Conservation (phyloP, 179 eudicot species). For the Dionaea muscipula region DNA sequence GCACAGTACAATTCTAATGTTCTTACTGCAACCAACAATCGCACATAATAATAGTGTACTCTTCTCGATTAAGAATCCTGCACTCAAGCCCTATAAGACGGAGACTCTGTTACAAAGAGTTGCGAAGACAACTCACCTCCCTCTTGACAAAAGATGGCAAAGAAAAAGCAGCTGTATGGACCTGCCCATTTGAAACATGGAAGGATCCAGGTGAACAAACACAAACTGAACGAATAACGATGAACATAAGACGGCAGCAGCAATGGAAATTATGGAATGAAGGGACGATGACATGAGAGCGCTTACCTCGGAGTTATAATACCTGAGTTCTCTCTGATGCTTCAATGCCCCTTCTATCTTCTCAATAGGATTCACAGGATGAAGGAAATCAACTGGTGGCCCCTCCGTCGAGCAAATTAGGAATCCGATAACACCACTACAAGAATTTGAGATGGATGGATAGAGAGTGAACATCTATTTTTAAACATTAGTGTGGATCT, state of each 20-base stretch:
- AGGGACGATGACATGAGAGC: neutral
- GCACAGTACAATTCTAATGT: too few species aligned
- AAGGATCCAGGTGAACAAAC: too few species aligned
- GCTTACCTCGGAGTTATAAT: constrained; percentile 87
- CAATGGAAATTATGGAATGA: too few species aligned
- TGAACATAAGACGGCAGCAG: neutral
- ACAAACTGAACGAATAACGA: neutral
- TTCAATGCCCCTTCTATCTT: constrained; percentile 67
- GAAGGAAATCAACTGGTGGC: constrained; percentile 62
- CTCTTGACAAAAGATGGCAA: constrained; percentile 68
- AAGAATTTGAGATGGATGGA: too few species aligned
- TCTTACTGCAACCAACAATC: too few species aligned
- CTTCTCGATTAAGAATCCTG: too few species aligned
- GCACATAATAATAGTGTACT: too few species aligned
- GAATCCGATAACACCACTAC: constrained; percentile 91
- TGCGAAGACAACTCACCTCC: constrained; percentile 48
- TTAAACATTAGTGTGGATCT: too few species aligned
- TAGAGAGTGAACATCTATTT: too few species aligned
- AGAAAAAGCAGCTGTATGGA: constrained; percentile 77
- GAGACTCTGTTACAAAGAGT: neutral
- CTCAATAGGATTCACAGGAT: constrained; percentile 91
- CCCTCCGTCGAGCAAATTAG: constrained; percentile 81
- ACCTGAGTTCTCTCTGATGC: constrained; percentile 53
- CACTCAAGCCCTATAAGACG: too few species aligned
- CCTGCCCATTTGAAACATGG: constrained; percentile 21